Conservation (phyloP, 208 protist species). For the Angomonas ambiguus region DNA sequence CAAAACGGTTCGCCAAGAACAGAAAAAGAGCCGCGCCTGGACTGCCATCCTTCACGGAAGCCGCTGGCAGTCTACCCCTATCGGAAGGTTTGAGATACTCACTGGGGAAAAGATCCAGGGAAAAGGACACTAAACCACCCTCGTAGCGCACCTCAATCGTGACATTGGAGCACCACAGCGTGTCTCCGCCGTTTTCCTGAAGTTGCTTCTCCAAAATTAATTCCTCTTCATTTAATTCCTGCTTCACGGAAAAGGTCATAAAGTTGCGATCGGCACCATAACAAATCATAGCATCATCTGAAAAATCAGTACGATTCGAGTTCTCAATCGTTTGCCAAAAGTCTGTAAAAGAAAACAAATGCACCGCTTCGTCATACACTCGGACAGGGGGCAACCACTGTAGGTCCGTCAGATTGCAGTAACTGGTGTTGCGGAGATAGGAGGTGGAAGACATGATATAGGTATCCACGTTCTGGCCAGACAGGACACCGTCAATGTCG, state of each 20-base stretch:
- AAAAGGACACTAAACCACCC: not conserved
- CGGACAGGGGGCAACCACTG: not conserved
- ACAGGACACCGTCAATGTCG: not conserved
- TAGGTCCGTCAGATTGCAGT: not conserved
- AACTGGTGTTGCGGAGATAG: slow-evolving; percentile 12
- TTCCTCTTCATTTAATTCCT: not conserved
- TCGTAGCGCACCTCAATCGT: not conserved
- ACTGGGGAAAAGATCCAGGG: not conserved
- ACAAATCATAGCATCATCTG: not conserved
- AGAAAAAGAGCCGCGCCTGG: not conserved
- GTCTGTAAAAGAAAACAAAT: slow-evolving; percentile 1
- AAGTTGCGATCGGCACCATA: not conserved
- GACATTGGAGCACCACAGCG: not conserved
- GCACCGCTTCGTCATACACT: not conserved
- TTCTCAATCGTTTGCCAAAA: not conserved
- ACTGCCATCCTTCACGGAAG: not conserved
- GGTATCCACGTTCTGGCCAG: not conserved
- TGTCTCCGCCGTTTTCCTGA: not conserved
- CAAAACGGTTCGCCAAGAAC: not conserved
- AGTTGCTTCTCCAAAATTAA: not conserved
- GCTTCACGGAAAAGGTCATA: not conserved
- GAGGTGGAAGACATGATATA: not conserved
- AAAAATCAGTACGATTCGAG: not conserved
- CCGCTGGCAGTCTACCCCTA: not conserved
- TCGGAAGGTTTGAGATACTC: not conserved